Evolutionary conservation across 1,284 basidiomycete genomes (phyloP).

Genomic region (Golubevia sp.): DNA sequence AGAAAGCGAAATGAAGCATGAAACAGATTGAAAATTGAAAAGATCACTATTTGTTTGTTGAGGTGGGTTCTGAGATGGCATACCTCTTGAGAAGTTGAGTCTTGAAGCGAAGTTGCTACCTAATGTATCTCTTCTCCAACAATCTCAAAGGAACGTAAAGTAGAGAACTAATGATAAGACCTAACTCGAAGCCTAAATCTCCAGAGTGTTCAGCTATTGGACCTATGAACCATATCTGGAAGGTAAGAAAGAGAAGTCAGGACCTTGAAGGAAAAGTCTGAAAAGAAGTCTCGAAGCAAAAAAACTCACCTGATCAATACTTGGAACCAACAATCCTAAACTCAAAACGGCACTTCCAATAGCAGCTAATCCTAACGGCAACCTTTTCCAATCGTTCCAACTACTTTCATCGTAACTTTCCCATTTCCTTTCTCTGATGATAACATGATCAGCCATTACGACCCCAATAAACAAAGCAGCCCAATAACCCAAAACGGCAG

Average conservation of each 20-base stretch:
- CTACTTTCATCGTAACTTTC: constrained; percentile 39
- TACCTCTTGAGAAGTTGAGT: too few species aligned
- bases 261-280: too few species aligned
- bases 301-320: constrained; percentile 50
- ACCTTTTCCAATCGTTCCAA: constrained; percentile 53
- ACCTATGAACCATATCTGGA: constrained; percentile 40
- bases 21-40: too few species aligned
- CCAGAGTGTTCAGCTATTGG: constrained; percentile 50
- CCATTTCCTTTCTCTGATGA: constrained; percentile 41
- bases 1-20: too few species aligned
- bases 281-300: neutral
- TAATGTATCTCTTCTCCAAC: constrained; percentile 44
- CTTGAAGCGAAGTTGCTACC: too few species aligned
- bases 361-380: constrained; percentile 61
- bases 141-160: constrained; percentile 51
- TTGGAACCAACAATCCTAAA: constrained; percentile 50
- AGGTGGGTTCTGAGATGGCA: too few species aligned
- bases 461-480: constrained; percentile 46
- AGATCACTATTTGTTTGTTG: too few species aligned
- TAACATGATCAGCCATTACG: constrained; percentile 53
- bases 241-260: constrained; percentile 5
- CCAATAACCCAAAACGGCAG: constrained; percentile 53
- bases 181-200: constrained; percentile 62
- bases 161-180: constrained; percentile 46
- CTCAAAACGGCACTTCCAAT: constrained; percentile 34